Base-by-base conservation (phyloP, 352 stramenopile genomes). In the Peronospora farinosa region DNA sequence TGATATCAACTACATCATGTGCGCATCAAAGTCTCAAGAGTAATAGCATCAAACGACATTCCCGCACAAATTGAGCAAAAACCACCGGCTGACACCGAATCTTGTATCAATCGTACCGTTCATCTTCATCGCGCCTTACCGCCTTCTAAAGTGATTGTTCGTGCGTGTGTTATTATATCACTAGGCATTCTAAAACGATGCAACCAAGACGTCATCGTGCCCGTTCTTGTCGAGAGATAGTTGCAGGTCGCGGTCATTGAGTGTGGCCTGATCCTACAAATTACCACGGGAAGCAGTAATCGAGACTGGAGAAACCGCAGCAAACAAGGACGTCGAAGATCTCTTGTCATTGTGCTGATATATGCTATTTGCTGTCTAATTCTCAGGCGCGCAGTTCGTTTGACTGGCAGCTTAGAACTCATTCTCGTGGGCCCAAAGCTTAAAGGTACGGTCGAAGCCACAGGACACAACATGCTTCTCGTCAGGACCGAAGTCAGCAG, bases 361-460 rank as follows among this genome's bases (percentile, higher is more conserved):
- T 31, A 45, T 13, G 21, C 37, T 46, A 40, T 11, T 16, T 27
- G 12, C 37, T 50, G 35, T 53, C 50, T 57, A 50, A 27, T 45
- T 46, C 42, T 16, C 47, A 51, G 5, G 31, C 17, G 12, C 3
- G 7, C 13, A 27, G 25, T 47, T n/a, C 30, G 13, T 10, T 40
- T 33, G 17, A 10, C 27, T 40, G 16, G 12, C 41, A 50, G 10
- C 19, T 78, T 81, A 96, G 51, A 95, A 96, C 52, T 96, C 86
- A 47, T 72, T 84, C 48, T 95, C 79, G 47, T 95, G 85, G 5
- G 86, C 86, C 89, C 89, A 97, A 6, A 92, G 75, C 65, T 97
- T 97, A 57, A 96, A 95, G 7, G 89, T 97, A 32, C 88, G 82
- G 42, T 97, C 89, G 40, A 93, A 94, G 6, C 86, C 86, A 41